phyloP scores from a whole-genome alignment of 2,329 filamentous ascomycete species.

The Cryphonectria carpinicola region DNA sequence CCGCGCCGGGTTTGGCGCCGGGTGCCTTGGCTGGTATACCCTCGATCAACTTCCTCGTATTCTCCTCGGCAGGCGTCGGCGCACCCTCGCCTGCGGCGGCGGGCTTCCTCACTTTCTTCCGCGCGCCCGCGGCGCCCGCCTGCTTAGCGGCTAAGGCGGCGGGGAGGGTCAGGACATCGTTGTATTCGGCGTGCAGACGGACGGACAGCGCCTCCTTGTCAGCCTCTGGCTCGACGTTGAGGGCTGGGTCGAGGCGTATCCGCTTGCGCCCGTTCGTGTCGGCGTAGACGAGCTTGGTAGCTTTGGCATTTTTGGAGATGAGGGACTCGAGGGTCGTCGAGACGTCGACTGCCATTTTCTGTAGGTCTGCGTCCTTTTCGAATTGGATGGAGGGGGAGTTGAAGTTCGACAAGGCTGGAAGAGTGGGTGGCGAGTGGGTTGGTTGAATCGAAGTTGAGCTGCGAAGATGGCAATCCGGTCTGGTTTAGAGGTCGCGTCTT shows the following conservation, averaged over 20 bases:
- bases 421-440: background rate
- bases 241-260: conserved; percentile 40
- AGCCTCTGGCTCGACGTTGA: conserved; percentile 46
- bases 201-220: conserved; percentile 52
- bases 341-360: conserved; percentile 37
- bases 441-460: background rate
- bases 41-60: conserved; percentile 70
- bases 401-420: background rate
- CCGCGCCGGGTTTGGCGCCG: conserved; percentile 29
- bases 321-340: conserved; percentile 41
- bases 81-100: conserved; percentile 34
- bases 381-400: conserved; percentile 51
- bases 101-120: conserved; percentile 65
- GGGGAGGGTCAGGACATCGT: conserved; percentile 75
- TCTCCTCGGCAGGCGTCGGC: conserved; percentile 42
- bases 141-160: conserved; percentile 79
- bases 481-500: background rate
- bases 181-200: conserved; percentile 75
- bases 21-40: conserved; percentile 55
- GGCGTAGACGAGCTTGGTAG: conserved; percentile 45
- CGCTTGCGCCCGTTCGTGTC: conserved; percentile 38
- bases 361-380: conserved; percentile 18
- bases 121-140: conserved; percentile 63
- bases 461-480: background rate
- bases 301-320: conserved; percentile 47